phyloP scores from a whole-genome alignment of 225 moss, liverwort and hornwort genomes.

The Pseudoscleropodium purum region DNA sequence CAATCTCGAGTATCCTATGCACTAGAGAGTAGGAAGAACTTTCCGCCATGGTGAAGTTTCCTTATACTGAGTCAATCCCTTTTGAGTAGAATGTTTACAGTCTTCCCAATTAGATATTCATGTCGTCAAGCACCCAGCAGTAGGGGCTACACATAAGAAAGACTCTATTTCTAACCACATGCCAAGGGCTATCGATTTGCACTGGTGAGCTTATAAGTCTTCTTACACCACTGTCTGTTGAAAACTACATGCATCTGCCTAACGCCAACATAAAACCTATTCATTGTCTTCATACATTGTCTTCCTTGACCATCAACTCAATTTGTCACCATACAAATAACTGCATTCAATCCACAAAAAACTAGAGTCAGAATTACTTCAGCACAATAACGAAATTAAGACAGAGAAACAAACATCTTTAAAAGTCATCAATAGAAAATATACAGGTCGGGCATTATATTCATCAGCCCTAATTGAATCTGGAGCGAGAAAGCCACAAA shows the following conservation, averaged over 20 bases:
- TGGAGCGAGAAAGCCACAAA: not conserved
- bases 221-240: not conserved
- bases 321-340: not conserved
- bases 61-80: not conserved
- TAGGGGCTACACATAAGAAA: not conserved
- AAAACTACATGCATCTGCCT: not conserved
- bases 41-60: conserved; percentile 40
- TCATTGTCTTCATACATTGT: conserved; percentile 8
- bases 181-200: not conserved
- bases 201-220: not conserved
- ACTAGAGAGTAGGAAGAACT: conserved; percentile 43
- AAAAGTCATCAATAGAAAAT: not conserved
- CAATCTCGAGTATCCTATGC: conserved; percentile 60
- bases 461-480: not conserved
- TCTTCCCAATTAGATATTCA: not conserved
- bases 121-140: not conserved
- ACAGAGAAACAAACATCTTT: not conserved
- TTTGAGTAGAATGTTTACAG: not conserved
- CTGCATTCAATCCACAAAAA: not conserved
- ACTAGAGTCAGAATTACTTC: not conserved
- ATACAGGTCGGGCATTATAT: not conserved
- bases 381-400: not conserved
- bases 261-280: not conserved
- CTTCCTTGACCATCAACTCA: not conserved
- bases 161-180: not conserved